Conservation (phyloP, 78 protist species). For the Dictyostelium brefeldianum region DNA sequence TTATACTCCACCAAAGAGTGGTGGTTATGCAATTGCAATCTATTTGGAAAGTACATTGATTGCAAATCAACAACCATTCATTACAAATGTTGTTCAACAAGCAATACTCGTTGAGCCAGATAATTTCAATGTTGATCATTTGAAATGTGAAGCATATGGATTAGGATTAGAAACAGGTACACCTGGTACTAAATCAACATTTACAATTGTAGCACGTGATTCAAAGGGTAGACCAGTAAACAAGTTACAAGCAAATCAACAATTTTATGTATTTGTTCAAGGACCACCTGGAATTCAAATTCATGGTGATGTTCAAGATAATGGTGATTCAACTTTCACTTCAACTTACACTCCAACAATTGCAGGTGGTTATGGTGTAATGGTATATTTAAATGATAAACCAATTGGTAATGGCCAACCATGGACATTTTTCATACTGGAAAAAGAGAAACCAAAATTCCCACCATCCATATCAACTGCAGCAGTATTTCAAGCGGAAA, state of each 20-base stretch:
- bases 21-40: slow-evolving; percentile 84
- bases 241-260: slow-evolving; percentile 40
- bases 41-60: slow-evolving; percentile 50
- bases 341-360: slow-evolving; percentile 73
- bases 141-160: slow-evolving; percentile 26
- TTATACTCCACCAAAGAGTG: slow-evolving; percentile 57
- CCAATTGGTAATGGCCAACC: slow-evolving; percentile 23
- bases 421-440: slow-evolving; percentile 49
- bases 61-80: slow-evolving; percentile 45
- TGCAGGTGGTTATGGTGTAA: slow-evolving; percentile 79
- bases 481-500: background rate
- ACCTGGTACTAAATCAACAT: slow-evolving; percentile 13
- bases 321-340: slow-evolving; percentile 76
- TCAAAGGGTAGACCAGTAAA: slow-evolving; percentile 5
- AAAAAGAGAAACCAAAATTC: background rate
- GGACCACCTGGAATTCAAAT: slow-evolving; percentile 87
- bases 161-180: slow-evolving; percentile 36
- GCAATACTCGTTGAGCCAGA: background rate
- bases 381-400: slow-evolving; percentile 26
- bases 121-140: background rate
- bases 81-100: background rate
- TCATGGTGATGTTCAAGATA: slow-evolving; percentile 71
- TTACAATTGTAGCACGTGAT: slow-evolving; percentile 57
- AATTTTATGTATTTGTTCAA: slow-evolving; percentile 58
- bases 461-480: background rate